Evolutionary conservation across 2,329 filamentous ascomycete genomes (phyloP).

Genomic region (Calonectria pteridis): DNA sequence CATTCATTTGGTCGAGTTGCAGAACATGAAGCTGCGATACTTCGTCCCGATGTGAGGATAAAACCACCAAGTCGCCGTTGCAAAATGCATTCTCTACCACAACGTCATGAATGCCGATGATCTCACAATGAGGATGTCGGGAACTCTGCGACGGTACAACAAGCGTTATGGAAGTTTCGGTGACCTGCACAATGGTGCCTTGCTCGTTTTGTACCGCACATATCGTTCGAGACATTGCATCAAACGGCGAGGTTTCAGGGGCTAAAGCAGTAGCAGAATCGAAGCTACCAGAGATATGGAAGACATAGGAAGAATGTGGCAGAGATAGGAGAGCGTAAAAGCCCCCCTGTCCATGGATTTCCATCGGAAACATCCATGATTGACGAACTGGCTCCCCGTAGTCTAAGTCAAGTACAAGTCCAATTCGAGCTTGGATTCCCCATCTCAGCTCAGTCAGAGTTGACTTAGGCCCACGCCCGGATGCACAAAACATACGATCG

Average conservation of each 20-base stretch:
- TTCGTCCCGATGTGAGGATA: slow-evolving; percentile 56
- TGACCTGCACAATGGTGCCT: slow-evolving; percentile 65
- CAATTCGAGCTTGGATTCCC: slow-evolving; percentile 77
- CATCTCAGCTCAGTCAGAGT: slow-evolving; percentile 76
- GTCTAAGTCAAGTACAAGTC: slow-evolving; percentile 68
- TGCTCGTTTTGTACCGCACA: slow-evolving; percentile 54
- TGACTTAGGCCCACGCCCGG: slow-evolving; percentile 72
- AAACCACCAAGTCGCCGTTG: slow-evolving; percentile 52
- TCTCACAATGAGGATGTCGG: not conserved
- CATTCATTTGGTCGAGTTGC: slow-evolving; percentile 48
- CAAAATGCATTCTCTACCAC: slow-evolving; percentile 59
- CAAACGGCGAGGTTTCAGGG: slow-evolving; percentile 59
- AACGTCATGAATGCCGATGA: slow-evolving; percentile 15
- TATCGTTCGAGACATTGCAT: slow-evolving; percentile 66
- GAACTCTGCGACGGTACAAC: slow-evolving; percentile 53
- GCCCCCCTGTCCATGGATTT: slow-evolving; percentile 32
- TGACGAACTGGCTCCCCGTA: slow-evolving; percentile 62
- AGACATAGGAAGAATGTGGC: slow-evolving; percentile 61
- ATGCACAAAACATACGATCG: slow-evolving; percentile 75
- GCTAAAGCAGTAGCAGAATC: slow-evolving; percentile 58
- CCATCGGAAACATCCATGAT: slow-evolving; percentile 63
- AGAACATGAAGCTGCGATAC: slow-evolving; percentile 56
- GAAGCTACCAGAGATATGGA: slow-evolving; percentile 64
- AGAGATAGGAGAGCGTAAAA: slow-evolving; percentile 60
- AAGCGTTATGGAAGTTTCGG: slow-evolving; percentile 60